Conservation (phyloP, 2,329 filamentous ascomycete species). For the Diaporthe nobilis region DNA sequence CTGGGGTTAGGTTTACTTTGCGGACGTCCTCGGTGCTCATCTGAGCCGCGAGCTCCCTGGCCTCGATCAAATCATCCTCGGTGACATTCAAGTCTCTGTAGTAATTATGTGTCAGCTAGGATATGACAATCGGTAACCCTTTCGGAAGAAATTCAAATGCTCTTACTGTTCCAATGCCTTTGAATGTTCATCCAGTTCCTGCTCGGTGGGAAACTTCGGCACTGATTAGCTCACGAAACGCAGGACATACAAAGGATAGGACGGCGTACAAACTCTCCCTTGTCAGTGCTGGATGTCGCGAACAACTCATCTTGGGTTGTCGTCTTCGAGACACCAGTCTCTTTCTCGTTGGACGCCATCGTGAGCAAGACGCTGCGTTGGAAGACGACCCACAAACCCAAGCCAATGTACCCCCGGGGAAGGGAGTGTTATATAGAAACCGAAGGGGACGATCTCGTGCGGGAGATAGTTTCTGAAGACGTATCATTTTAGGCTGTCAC, state of each 20-base stretch:
- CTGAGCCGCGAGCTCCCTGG: slow-evolving; percentile 20
- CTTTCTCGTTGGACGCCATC: slow-evolving; percentile 7
- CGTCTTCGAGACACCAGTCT: background rate
- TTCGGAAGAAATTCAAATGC: background rate
- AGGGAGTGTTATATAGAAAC: background rate
- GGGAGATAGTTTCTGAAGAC: background rate
- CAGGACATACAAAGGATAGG: accelerated
- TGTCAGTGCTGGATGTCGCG: slow-evolving; percentile 7
- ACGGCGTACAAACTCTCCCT: background rate
- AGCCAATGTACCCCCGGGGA: background rate
- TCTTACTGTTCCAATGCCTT: slow-evolving; percentile 21
- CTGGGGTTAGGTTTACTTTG: background rate
- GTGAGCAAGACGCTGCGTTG: background rate
- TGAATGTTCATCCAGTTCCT: slow-evolving; percentile 2
- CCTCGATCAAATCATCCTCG: slow-evolving; percentile 19
- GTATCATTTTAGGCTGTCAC: background rate
- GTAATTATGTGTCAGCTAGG: background rate
- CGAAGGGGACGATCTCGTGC: too few relatives aligned
- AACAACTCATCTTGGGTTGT: slow-evolving; percentile 11
- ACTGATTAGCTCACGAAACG: background rate
- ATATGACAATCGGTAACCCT: accelerated
- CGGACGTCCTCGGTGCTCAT: slow-evolving; percentile 25
- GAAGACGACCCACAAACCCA: background rate
- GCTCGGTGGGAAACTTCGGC: slow-evolving; percentile 12
- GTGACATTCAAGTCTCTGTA: slow-evolving; percentile 17